A percentile compares a stretch with the other conserved stretches of the same genome.
phyloP scores from a whole-genome alignment of 2,329 filamentous ascomycete species.

The Colletotrichum eremochloae region DNA sequence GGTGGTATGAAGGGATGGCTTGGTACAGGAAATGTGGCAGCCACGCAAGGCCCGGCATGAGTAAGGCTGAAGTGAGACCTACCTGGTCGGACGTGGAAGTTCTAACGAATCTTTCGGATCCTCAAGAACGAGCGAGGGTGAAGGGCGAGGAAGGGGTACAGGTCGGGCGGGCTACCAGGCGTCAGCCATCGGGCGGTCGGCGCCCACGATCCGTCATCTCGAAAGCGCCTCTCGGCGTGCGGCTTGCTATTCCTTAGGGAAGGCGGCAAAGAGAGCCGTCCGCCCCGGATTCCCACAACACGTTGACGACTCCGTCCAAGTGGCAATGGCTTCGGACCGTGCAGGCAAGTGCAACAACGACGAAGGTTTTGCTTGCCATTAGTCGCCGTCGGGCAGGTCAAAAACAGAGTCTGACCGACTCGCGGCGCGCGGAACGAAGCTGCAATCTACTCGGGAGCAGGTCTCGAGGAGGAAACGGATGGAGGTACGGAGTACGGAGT shows the following conservation, averaged over 20 bases:
- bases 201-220: slow-evolving; percentile 13
- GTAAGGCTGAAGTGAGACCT: slow-evolving; percentile 34
- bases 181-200: slow-evolving; percentile 16
- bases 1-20: slow-evolving; percentile 1
- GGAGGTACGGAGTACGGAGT: background rate
- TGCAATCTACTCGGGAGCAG: slow-evolving; percentile 1
- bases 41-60: slow-evolving; percentile 22
- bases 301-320: background rate
- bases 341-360: background rate
- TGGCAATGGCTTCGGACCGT: slow-evolving; percentile 8
- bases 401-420: slow-evolving; percentile 3
- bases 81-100: slow-evolving; percentile 12
- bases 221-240: slow-evolving; percentile 5
- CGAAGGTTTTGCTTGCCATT: slow-evolving; percentile 8
- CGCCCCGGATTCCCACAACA: slow-evolving; percentile 2
- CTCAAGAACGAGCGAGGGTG: slow-evolving; percentile 1
- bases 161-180: background rate
- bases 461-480: background rate
- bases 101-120: slow-evolving; percentile 26
- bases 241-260: background rate
- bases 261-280: slow-evolving; percentile 1
- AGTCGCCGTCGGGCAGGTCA: background rate
- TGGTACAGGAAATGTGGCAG: slow-evolving; percentile 26
- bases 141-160: background rate
- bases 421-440: slow-evolving; percentile 6